Base-by-base conservation (phyloP, 2,329 filamentous ascomycete species). In the Chaetomium olivaceum region DNA sequence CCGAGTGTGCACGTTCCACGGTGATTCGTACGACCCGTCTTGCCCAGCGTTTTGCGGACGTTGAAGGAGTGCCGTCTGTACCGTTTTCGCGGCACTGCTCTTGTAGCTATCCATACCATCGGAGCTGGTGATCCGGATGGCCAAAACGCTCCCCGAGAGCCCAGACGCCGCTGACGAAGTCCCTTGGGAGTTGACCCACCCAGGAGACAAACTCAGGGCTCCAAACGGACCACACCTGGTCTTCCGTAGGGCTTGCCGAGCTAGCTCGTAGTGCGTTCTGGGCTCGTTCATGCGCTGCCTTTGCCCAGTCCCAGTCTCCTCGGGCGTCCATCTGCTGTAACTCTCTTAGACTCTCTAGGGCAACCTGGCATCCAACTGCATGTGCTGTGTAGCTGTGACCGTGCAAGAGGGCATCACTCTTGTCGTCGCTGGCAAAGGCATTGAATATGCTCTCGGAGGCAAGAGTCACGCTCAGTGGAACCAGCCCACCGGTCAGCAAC, bases 381-480 rank as follows among this genome's bases (percentile, higher is more conserved):
- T 96, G 91, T 0, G 92, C 92, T 0, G 92, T 96, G 77, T 96
- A 96, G 75, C 91, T 94, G 74, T 96, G 92, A 0, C 92, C 92
- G 71, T 96, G 92, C 3, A 96, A 80, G 5, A 96, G 77, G 0
- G 92, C 92, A 70, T 94, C 91, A 0, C 85, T 87, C 78, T 95
- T 96, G 58, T 92, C 87, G 1, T 85, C 80, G 61, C 89, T 88
- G 14, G 85, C 79, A 73, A 96, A 96, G 0, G 87, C 85, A 1
- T 86, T 73, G 76, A 93, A 95, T 55, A 96, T 89, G 65, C 82
- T 83, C 65, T 92, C 82, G 43, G 89, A 92, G 0, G 92, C 91
- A 4, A 91, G 79, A 0, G 92, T 96, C 0, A 88, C 85, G 72
- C 89, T 92, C 0, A 96, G 84, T 0, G 92, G 92, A 0, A 96